These are phyloP conservation scores for Didymella arachidicola DNA, from an alignment of 2,329 filamentous ascomycete genomes.

Conservation along the genomic window DNA sequence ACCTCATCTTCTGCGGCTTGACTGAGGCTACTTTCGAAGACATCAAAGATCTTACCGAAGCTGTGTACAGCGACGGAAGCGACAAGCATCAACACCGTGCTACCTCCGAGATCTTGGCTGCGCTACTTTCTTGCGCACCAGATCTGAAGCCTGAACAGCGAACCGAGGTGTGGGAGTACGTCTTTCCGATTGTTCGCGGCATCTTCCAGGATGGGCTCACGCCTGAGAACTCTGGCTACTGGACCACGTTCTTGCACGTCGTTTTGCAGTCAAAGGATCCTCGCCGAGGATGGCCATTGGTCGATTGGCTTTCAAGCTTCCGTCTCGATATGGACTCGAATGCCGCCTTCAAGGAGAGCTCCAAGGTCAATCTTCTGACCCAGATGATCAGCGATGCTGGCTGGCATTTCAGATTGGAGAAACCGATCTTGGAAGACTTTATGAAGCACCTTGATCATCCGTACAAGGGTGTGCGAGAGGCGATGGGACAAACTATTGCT, in stretches of 20 bases:
- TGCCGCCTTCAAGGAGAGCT: slow-evolving; percentile 98
- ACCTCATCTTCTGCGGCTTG: slow-evolving; percentile 82
- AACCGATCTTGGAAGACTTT: slow-evolving; percentile 89
- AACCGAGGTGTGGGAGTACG: slow-evolving; percentile 84
- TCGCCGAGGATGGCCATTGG: slow-evolving; percentile 82
- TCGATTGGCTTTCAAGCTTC: slow-evolving; percentile 84
- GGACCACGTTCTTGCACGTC: slow-evolving; percentile 92
- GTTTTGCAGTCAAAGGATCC: slow-evolving; percentile 90
- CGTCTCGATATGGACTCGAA: slow-evolving; percentile 93
- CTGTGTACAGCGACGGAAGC: slow-evolving; percentile 87
- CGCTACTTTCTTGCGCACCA: slow-evolving; percentile 79
- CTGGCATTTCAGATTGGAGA: slow-evolving; percentile 94
- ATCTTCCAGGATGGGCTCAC: slow-evolving; percentile 92
- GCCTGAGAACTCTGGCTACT: slow-evolving; percentile 92
- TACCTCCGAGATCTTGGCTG: slow-evolving; percentile 90
- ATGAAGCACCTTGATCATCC: slow-evolving; percentile 92
- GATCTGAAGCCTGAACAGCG: slow-evolving; percentile 79
- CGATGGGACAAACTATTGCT: slow-evolving; percentile 88
- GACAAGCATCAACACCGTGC: slow-evolving; percentile 98
- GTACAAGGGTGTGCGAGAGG: slow-evolving; percentile 95
- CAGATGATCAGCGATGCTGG: slow-evolving; percentile 86
- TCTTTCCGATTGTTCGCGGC: slow-evolving; percentile 83
- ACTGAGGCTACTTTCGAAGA: slow-evolving; percentile 85
- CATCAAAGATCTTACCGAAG: slow-evolving; percentile 78
- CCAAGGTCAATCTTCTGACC: slow-evolving; percentile 90